Percentiles rank a stretch among this genome's conserved stretches.
Evolutionary conservation across 257 asterid species (phyloP).

Genomic region (Nicotiana attenuata): DNA sequence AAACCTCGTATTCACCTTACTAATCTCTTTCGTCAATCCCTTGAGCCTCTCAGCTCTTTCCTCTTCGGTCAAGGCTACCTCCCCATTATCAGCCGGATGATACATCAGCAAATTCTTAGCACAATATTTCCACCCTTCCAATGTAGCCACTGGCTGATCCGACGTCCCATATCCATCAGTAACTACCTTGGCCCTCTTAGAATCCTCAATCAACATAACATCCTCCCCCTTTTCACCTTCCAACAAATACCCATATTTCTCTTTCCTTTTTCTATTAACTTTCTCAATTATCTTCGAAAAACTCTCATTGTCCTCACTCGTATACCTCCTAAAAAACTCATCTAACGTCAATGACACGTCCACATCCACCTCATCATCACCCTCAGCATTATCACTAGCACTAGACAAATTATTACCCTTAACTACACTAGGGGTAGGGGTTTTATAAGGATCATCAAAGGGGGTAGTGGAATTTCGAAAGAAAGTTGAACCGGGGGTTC

Average conservation of each 20-base stretch:
- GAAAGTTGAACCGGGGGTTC: conserved; percentile 70
- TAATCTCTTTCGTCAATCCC: conserved; percentile 72
- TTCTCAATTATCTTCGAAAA: conserved; percentile 62
- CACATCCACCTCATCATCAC: conserved; percentile 22
- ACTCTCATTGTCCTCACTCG: conserved; percentile 95
- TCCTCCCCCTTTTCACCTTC: conserved; percentile 42
- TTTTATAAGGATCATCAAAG: conserved; percentile 13
- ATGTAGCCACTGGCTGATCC: conserved; percentile 66
- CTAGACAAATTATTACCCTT: conserved; percentile 1
- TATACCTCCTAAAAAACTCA: conserved; percentile 69
- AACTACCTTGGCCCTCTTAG: conserved; percentile 42
- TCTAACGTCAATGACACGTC: conserved; percentile 61
- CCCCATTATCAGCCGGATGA: conserved; percentile 90
- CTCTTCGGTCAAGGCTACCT: conserved; percentile 63
- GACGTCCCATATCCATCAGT: conserved; percentile 95
- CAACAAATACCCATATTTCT: conserved; percentile 67
- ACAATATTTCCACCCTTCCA: conserved; percentile 85
- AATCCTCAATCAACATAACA: conserved; percentile 46
- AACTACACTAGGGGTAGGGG: conserved; percentile 6
- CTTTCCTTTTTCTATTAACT: conserved; percentile 66
- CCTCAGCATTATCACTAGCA: conserved; percentile 25
- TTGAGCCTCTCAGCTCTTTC: conserved; percentile 70
- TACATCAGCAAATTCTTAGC: conserved; percentile 86
- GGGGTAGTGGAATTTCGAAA: conserved; percentile 72
- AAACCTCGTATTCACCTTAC: conserved; percentile 68